Conservation (phyloP, 495 filamentous ascomycete genomes). For the Pyronema omphalodes region DNA sequence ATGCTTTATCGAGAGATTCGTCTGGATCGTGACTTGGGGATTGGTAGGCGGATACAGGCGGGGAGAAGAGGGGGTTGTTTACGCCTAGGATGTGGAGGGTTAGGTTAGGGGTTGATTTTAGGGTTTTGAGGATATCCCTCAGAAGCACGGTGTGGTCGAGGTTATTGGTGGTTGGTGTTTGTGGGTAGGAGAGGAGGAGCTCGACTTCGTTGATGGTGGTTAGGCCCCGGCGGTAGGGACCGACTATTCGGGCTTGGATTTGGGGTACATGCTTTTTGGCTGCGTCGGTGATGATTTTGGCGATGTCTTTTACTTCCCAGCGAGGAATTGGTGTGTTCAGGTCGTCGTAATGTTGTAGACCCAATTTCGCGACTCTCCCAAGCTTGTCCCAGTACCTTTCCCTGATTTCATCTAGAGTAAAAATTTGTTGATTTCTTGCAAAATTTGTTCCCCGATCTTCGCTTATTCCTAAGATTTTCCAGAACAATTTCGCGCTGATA, state of each 20-base stretch:
- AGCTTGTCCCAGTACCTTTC: slow-evolving; percentile 63
- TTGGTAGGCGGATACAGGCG: slow-evolving; percentile 7
- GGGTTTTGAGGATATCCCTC: slow-evolving; percentile 42
- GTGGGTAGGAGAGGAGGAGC: slow-evolving; percentile 60
- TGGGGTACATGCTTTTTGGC: slow-evolving; percentile 31
- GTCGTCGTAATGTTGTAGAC: slow-evolving; percentile 89
- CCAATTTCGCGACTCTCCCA: slow-evolving; percentile 73
- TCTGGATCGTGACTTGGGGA: slow-evolving; percentile 34
- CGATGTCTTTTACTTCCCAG: slow-evolving; percentile 54
- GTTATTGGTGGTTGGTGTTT: too few relatives aligned
- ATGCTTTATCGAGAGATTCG: slow-evolving; percentile 74
- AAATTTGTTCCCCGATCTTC: slow-evolving; percentile 67
- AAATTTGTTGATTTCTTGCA: slow-evolving; percentile 58
- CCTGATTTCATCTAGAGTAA: slow-evolving; percentile 63
- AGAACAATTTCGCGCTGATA: slow-evolving; percentile 42
- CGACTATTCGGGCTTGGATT: slow-evolving; percentile 57
- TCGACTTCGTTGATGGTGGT: slow-evolving; percentile 60
- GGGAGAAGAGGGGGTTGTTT: too few relatives aligned
- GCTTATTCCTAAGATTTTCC: slow-evolving; percentile 80
- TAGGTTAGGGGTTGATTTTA: slow-evolving; percentile 33
- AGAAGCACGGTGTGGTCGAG: slow-evolving; percentile 30
- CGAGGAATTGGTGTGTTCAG: slow-evolving; percentile 51
- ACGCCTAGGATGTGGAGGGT: too few relatives aligned
- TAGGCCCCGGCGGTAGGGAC: slow-evolving; percentile 76
- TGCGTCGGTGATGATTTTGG: slow-evolving; percentile 42